These are phyloP conservation scores for Salicornia ramosissima DNA, from an alignment of 148 eudicot genomes.

Conservation along the genomic window DNA sequence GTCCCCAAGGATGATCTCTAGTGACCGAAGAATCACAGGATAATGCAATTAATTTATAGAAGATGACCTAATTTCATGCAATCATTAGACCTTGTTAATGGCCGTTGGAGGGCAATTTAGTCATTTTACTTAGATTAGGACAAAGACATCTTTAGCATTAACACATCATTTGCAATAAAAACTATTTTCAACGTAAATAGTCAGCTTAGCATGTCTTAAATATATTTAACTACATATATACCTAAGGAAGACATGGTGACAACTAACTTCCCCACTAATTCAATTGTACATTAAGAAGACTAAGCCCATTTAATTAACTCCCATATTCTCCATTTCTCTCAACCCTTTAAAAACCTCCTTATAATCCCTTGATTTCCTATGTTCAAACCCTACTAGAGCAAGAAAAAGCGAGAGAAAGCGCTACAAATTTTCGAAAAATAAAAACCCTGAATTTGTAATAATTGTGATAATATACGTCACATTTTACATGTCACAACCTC, in stretches of 20 bases:
- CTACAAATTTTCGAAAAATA: background rate
- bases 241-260: conserved; percentile 33
- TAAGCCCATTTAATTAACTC: background rate
- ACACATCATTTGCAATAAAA: conserved; percentile 9
- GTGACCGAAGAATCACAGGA: background rate
- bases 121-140: conserved; percentile 14
- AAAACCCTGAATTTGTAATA: background rate
- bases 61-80: conserved; percentile 15
- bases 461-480: background rate
- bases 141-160: conserved; percentile 21
- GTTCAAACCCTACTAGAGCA: background rate
- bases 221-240: conserved; percentile 3
- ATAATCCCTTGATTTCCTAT: background rate
- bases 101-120: conserved; percentile 21
- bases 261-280: conserved; percentile 33
- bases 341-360: conserved; percentile 18
- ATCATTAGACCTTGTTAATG: conserved; percentile 15
- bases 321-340: background rate
- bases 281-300: conserved; percentile 14
- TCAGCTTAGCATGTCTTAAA: conserved; percentile 12
- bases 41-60: background rate
- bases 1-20: background rate
- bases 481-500: background rate
- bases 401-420: background rate
- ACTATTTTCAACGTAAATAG: background rate